These are phyloP conservation scores for Pseudogymnoascus sp. DNA, from an alignment of 2,329 filamentous ascomycete species.

Conservation along the genomic window DNA sequence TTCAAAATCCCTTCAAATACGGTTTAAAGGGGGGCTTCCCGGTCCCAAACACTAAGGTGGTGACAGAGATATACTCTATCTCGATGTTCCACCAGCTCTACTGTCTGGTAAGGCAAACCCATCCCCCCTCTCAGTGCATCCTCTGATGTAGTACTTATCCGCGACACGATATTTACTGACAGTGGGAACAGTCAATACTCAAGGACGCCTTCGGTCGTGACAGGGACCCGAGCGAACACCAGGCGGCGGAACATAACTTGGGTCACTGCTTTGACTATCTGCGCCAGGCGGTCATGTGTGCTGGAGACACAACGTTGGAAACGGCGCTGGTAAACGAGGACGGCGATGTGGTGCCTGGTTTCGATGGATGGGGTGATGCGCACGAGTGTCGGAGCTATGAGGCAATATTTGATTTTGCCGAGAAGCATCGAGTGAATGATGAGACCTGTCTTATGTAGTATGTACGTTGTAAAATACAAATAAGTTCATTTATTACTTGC, in stretches of 20 bases:
- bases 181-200: background rate
- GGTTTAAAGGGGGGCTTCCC: background rate
- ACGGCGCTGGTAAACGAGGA: constrained; percentile 25
- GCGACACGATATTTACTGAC: background rate
- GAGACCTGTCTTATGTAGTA: background rate
- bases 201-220: background rate
- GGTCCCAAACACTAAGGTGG: background rate
- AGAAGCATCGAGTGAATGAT: background rate
- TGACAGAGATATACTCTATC: background rate
- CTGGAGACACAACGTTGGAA: constrained; percentile 23
- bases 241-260: constrained; percentile 9
- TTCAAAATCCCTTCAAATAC: background rate
- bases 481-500: background rate
- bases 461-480: background rate
- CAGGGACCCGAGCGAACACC: background rate
- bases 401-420: background rate
- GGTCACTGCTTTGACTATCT: constrained; percentile 19
- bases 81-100: background rate
- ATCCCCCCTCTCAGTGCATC: background rate
- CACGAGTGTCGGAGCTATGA: background rate
- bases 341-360: background rate
- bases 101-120: background rate
- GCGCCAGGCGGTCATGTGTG: constrained; percentile 17
- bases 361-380: background rate
- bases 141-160: background rate